Base-by-base conservation (phyloP, 2,329 filamentous ascomycete genomes). In the Fusarium acutatum region DNA sequence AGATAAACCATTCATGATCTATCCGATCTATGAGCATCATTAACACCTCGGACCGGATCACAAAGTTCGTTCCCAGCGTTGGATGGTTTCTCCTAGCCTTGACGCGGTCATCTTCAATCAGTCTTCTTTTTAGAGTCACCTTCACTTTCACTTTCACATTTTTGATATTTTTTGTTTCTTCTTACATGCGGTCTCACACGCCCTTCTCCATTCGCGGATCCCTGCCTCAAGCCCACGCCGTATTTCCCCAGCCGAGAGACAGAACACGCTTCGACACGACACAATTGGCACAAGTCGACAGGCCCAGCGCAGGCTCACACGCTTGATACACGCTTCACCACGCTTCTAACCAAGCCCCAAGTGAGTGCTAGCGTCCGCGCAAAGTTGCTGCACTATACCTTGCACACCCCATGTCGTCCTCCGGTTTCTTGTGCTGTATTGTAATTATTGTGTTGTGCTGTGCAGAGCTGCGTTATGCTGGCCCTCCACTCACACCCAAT, bases 211-310 rank as follows among this genome's bases (percentile, higher is more conserved):
- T 66, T 61, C 75, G 75, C 72, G 74, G 75, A 77, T 77, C 75
- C 75, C 74, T 77, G 75, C 69, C 68, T 68, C 53, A 71, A 59
- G 69, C 68, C 72, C 64, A 65, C 53, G 73, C 73, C 67, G 71
- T 73, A 74, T 75, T 71, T 71, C 71, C 71, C 63, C 72, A 77
- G 71, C 71, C 68, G 69, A 77, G 73, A 73, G 69, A 75, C 75
- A 76, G 75, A 77, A 75, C 75, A 77, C 75, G 75, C 75, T 77
- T 75, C 74, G 74, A 78, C 74, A 77, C 76, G 74, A 77, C 75
- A 78, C 69, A 78, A 74, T 75, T 77, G 75, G 75, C 73, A 77
- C 73, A 77, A 73, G 57, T 66, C 54, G 54, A 28, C 71, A 57
- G 57, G 58, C 56, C 71, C 67, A 74, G 71, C 58, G 59, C 46